Evolutionary conservation across 495 filamentous ascomycete genomes (phyloP), one percentile per base, ranked within the genome.

Genomic region (Penicillium taxi): DNA sequence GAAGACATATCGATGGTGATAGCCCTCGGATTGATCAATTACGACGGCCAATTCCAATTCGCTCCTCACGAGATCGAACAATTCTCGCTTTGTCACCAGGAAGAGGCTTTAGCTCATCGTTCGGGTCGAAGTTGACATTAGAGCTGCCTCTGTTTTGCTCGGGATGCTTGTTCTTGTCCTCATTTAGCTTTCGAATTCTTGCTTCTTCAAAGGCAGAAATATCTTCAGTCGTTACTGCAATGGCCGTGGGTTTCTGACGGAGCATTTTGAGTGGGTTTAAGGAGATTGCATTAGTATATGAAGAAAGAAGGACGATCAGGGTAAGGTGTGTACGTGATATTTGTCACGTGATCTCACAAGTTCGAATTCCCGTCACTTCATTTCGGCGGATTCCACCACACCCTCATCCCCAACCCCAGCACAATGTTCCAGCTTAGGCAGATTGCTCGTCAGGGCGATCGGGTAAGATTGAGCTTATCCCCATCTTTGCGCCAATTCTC

Each of bases 191-290:
- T 45, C 52, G 61, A 32, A 56, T 47, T 35, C 61, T 61, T 12
- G 57, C 47, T 37, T 90, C 82, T 63, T 88, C 84, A 59, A 86
- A 89, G 27, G 75, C 68, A 17, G 78, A 72, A 25, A 91, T 59
- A 53, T 93, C 86, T 59, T 90, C 84, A 7, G 78, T 66, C 0
- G 85, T 90, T 24, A 93, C 69, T 35, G 75, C 72, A 44, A 93
- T 83, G 18, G 78, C 70, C 4, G 86, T 93, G 2, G 84, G 81
- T 31, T 82, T 79, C 23, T 85, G 80, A 50, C 86, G 85, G 39
- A 93, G 80, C 86, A 93, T 93, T 50, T 20, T 36, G 27, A 5
- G 17, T 22, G 18, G 15, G 4, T 14, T 24, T 33, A 19, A 33
- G 32, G n/a, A 17, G 19, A 8, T 6, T 12, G 31, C 23, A 18